Base-by-base conservation (phyloP, 345 rosid genomes). In the Arabis hirsuta region DNA sequence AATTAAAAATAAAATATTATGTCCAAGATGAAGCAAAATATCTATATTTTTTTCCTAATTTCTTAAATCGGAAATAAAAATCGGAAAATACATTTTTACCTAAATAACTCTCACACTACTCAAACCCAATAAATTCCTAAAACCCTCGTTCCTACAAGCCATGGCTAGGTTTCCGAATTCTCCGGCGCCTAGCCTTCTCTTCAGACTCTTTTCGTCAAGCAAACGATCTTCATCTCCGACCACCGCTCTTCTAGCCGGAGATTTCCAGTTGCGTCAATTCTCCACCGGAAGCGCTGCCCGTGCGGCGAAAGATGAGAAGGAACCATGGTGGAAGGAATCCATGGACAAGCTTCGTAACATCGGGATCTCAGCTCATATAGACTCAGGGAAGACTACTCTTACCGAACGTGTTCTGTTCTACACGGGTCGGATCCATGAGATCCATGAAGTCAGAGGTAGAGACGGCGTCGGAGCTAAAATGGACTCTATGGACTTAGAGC, bases 391-490 rank as follows among this genome's bases (percentile, higher is more conserved):
- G 81, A 96, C 99, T 46, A 96, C 98, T 0, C 86, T 96, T 10
- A 96, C 99, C 6, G 99, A 96, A 82, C 85, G 98, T 56, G 67
- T 96, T 26, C 81, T 96, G 32, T 96, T 55, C 81, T 96, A 96
- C 78, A 96, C 98, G 5, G 99, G 98, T 41, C 84, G 86, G 76
- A 96, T 96, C 74, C 98, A 90, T 82, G 99, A 90, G 88, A 96
- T 96, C 73, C 99, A 96, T 52, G 99, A 92, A 82, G 99, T 96
- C 27, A 83, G 98, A 12, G 99, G 99, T 19, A 87, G 84, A 36
- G 99, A 96, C 26, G 99, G 98, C 9, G 95, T 96, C 11, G 99
- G 99, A 5, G 99, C 99, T 2, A 96, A 92, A 82, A 92, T 96
- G 99, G 99, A 96, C 55, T 92, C 97, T 29, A 96, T 92, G 99